phyloP scores from a whole-genome alignment of 805 yeast species.

The Metschnikowia kunwiensis region DNA sequence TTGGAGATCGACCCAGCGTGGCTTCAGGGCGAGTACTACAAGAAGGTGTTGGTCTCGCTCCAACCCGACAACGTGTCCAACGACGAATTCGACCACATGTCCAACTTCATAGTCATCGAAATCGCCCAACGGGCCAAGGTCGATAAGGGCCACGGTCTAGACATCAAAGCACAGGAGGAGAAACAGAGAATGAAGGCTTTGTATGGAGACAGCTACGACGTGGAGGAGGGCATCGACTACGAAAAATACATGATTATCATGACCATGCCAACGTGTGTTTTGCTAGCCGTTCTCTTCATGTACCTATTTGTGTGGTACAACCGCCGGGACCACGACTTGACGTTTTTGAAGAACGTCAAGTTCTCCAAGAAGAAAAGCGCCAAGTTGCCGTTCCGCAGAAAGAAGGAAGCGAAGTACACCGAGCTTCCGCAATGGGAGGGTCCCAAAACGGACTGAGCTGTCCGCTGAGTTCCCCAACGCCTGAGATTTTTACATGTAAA shows the following conservation, averaged over 20 bases:
- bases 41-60: slow-evolving; percentile 60
- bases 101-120: slow-evolving; percentile 41
- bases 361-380: slow-evolving; percentile 21
- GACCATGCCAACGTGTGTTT: slow-evolving; percentile 65
- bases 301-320: slow-evolving; percentile 60
- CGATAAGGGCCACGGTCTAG: slow-evolving; percentile 44
- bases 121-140: slow-evolving; percentile 54
- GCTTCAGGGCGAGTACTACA: slow-evolving; percentile 51
- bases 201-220: slow-evolving; percentile 34
- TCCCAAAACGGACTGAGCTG: slow-evolving; percentile 14
- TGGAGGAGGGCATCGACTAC: slow-evolving; percentile 48
- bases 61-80: slow-evolving; percentile 69
- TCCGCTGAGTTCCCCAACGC: not conserved
- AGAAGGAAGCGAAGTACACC: slow-evolving; percentile 21
- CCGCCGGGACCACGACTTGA: slow-evolving; percentile 40
- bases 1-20: slow-evolving; percentile 61
- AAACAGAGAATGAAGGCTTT: slow-evolving; percentile 25
- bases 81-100: slow-evolving; percentile 60
- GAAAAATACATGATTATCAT: slow-evolving; percentile 62
- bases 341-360: slow-evolving; percentile 34
- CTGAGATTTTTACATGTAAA: too few species aligned
- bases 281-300: slow-evolving; percentile 58
- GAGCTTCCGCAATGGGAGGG: slow-evolving; percentile 35
- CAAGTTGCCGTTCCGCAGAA: slow-evolving; percentile 23
- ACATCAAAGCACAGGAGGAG: slow-evolving; percentile 39